phyloP scores from a whole-genome alignment of 441 rosid species.

The Geranium incanum region DNA sequence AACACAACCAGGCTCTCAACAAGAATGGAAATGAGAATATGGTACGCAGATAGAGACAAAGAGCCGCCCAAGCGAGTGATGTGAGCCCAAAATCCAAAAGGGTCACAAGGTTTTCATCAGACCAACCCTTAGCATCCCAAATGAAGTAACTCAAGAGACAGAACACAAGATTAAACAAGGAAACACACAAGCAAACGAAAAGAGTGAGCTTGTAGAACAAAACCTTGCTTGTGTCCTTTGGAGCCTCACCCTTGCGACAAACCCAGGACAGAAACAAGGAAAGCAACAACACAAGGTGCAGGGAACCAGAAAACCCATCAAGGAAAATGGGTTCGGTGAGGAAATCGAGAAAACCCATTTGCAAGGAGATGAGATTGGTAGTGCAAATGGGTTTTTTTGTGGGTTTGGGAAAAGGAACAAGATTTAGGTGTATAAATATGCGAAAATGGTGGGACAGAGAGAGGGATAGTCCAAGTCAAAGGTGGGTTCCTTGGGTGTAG shows the following conservation, averaged over 20 bases:
- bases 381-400: background rate
- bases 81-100: conserved; percentile 48
- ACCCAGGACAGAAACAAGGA: conserved; percentile 38
- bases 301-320: conserved; percentile 38
- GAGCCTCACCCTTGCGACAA: conserved; percentile 24
- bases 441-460: background rate
- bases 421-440: background rate
- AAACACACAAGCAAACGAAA: conserved; percentile 45
- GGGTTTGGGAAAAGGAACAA: background rate
- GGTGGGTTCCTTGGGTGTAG: conserved; percentile 12
- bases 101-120: conserved; percentile 38
- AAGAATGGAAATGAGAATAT: conserved; percentile 35
- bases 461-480: background rate
- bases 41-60: conserved; percentile 36
- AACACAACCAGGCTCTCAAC: conserved; percentile 72
- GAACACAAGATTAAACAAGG: conserved; percentile 38
- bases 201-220: conserved; percentile 35
- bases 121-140: conserved; percentile 54
- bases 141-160: conserved; percentile 39
- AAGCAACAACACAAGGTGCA: conserved; percentile 50
- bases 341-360: conserved; percentile 17
- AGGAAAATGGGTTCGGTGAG: conserved; percentile 39
- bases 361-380: background rate
- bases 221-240: conserved; percentile 16
- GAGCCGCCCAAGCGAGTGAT: conserved; percentile 55